Base-by-base conservation (phyloP, 352 stramenopile species). In the Pythium aquatile region DNA sequence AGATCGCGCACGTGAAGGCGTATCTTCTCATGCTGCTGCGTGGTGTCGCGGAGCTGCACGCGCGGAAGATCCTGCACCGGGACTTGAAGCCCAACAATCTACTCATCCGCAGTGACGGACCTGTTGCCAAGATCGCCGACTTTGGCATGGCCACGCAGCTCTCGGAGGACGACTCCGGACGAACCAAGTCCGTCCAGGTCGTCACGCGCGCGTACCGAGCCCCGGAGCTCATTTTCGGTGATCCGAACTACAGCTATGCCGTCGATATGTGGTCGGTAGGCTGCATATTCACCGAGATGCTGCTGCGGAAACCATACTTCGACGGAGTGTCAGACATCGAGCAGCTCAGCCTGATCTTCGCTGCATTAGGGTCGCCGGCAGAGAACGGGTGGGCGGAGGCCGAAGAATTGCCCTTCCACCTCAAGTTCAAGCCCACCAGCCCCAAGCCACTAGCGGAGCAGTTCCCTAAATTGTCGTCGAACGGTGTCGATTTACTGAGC, bases 11-110 rank as follows among this genome's bases (percentile, higher is more conserved):
- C 30, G 74, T 92, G 9, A 94, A 92, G 54, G 74, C 68, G 17
- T 90, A 88, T 58, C 73, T 94, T 44, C 74, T 70, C 29, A 91
- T 91, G 81, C 63, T 93, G 20, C 62, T 93, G 14, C 55, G 66
- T 16, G 84, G 80, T 28, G 81, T 94, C 20, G 42, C 73, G 24
- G 74, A 92, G 63, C 75, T 91, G 17, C 82, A 93, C 47, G 35
- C 55, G 7, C 70, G 75, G 3, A 61, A 76, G 14, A 84, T 94
- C 47, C 46, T 94, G 17, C 85, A 94, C 55, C 83, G 85, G 26
- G 85, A 94, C 49, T 61, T 94, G 30, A 94, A 94, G 64, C 86
- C 86, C 40, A 92, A 93, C 74, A 93, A 94, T 47, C 55, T 93
- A 35, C 65, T 94, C 56, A 66, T 93, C 44, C 81, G 73, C 11